Evolutionary conservation across 1,284 basidiomycete genomes (phyloP).

Genomic region (Xerocomus tenax): DNA sequence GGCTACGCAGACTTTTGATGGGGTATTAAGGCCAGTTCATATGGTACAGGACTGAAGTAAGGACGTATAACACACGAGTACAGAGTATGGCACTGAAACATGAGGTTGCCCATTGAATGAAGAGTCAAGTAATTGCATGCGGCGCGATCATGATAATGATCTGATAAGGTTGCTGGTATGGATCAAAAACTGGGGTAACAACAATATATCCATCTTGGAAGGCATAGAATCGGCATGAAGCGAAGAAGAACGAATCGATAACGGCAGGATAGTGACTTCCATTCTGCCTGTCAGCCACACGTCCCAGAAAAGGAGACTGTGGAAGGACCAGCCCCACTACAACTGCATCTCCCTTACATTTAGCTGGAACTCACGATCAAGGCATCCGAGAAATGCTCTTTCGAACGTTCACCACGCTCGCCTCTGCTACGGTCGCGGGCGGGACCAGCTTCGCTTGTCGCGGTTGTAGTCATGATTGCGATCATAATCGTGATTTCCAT

Average conservation of each 20-base stretch:
- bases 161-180: neutral
- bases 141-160: neutral
- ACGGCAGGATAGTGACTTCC: neutral
- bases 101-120: neutral
- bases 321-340: neutral
- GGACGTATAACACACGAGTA: neutral
- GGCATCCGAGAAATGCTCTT: neutral
- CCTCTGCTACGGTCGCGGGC: slow-evolving; percentile 1
- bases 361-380: neutral
- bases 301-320: neutral
- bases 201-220: neutral
- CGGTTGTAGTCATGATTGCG: neutral
- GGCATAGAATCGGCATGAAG: neutral
- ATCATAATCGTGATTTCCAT: slow-evolving; percentile 7
- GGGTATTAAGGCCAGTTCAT: neutral
- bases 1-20: too few relatives aligned
- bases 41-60: neutral
- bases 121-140: neutral
- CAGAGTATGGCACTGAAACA: neutral
- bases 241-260: slow-evolving; percentile 1
- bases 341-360: neutral
- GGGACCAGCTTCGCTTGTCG: slow-evolving; percentile 9
- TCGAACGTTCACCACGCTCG: neutral
- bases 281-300: neutral
- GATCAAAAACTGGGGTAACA: neutral